phyloP scores from a whole-genome alignment of 352 stramenopile species.

The Aphanomyces stellatus region DNA sequence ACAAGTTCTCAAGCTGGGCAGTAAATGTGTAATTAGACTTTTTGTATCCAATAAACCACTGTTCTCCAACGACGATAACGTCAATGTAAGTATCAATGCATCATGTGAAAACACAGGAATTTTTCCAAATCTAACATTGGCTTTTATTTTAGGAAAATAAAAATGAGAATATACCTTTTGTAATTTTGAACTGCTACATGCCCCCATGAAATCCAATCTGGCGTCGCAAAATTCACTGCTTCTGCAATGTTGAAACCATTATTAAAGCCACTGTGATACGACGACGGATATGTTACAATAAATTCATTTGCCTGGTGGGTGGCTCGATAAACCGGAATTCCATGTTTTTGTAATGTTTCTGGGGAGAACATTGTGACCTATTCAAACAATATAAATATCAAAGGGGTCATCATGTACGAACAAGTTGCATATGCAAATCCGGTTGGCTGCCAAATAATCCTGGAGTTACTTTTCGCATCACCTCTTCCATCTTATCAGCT shows the following conservation, averaged over 20 bases:
- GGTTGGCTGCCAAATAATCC: constrained; percentile 92
- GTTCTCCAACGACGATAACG: constrained; percentile 51
- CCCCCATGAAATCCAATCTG: constrained; percentile 84
- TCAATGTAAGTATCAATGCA: constrained; percentile 68
- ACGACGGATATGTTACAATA: constrained; percentile 97
- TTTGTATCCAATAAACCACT: constrained; percentile 39
- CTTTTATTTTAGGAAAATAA: not conserved
- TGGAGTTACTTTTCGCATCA: constrained; percentile 88
- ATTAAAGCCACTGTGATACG: constrained; percentile 98
- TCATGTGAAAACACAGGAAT: constrained; percentile 83
- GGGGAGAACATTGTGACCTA: constrained; percentile 72
- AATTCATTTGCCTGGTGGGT: constrained; percentile 96
- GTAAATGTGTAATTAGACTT: constrained; percentile 33
- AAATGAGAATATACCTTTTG: constrained; percentile 7
- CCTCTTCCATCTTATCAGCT: constrained; percentile 86
- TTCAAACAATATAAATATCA: not conserved
- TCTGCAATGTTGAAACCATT: constrained; percentile 93
- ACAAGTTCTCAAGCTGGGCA: constrained; percentile 49
- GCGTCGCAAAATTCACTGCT: constrained; percentile 85
- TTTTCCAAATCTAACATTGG: constrained; percentile 44
- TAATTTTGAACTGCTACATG: constrained; percentile 65
- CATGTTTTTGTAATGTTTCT: constrained; percentile 56
- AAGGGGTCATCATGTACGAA: no score
- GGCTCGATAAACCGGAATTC: constrained; percentile 91
- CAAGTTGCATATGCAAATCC: constrained; percentile 91